phyloP scores from a whole-genome alignment of 2,329 filamentous ascomycete species.

The Plenodomus lindquistii region DNA sequence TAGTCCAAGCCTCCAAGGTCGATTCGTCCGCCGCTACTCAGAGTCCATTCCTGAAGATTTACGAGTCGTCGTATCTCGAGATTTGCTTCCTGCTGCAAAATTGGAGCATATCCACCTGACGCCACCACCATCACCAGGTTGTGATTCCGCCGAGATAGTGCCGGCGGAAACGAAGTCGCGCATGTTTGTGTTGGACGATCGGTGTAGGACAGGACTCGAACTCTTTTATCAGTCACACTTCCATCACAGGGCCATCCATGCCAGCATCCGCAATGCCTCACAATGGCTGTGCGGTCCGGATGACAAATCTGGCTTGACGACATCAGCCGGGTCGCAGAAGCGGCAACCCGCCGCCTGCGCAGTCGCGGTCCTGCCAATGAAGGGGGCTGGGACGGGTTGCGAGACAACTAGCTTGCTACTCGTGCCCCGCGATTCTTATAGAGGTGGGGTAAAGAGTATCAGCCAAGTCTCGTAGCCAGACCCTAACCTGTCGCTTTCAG shows the following conservation, averaged over 20 bases:
- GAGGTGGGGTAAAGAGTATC: constrained; percentile 17
- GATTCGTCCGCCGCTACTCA: too few species aligned
- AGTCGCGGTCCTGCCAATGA: constrained; percentile 1
- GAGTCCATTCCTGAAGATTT: too few species aligned
- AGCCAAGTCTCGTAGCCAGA: constrained; percentile 5
- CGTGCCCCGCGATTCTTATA: constrained; percentile 19
- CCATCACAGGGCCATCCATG: too few species aligned
- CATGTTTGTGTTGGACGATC: not conserved
- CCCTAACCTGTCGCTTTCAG: not conserved
- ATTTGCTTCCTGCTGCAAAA: too few species aligned
- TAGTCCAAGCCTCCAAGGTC: too few species aligned
- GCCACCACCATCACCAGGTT: not conserved
- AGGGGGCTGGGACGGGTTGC: not conserved
- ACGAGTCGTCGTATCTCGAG: too few species aligned
- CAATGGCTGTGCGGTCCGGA: not conserved
- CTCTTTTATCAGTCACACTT: not conserved
- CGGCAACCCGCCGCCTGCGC: not conserved
- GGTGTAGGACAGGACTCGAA: not conserved
- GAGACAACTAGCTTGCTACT: constrained; percentile 5
- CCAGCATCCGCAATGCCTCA: too few species aligned
- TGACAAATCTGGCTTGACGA: not conserved
- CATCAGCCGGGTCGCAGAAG: not conserved
- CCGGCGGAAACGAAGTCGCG: not conserved
- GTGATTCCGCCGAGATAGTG: not conserved
- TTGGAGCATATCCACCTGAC: not conserved